phyloP scores from a whole-genome alignment of 345 rosid species.

The Syzygium jambos region DNA sequence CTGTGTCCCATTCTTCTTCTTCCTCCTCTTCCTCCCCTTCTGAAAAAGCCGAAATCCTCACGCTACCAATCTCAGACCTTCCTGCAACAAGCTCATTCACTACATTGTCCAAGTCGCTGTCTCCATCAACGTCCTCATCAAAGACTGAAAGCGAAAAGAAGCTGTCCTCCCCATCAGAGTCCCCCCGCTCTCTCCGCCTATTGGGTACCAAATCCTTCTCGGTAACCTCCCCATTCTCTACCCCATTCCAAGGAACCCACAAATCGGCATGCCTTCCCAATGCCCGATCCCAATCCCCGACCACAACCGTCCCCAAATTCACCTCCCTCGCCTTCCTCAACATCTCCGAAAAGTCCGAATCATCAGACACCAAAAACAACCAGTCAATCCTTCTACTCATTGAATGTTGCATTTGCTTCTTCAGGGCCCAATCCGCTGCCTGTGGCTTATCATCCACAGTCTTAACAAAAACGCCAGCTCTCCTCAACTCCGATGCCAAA shows the following conservation, averaged over 20 bases:
- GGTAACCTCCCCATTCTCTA: slow-evolving; percentile 63
- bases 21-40: slow-evolving; percentile 51
- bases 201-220: slow-evolving; percentile 67
- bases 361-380: slow-evolving; percentile 82
- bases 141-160: slow-evolving; percentile 37
- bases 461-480: slow-evolving; percentile 79
- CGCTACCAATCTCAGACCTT: slow-evolving; percentile 36
- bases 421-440: slow-evolving; percentile 96
- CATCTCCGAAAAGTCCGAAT: slow-evolving; percentile 69
- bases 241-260: slow-evolving; percentile 88
- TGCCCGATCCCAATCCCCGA: slow-evolving; percentile 61
- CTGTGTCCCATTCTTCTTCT: slow-evolving; percentile 22
- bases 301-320: slow-evolving; percentile 71
- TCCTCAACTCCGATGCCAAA: slow-evolving; percentile 55
- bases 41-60: slow-evolving; percentile 49
- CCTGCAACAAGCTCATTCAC: slow-evolving; percentile 34
- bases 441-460: slow-evolving; percentile 92
- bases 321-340: slow-evolving; percentile 73
- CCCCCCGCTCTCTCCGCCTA: slow-evolving; percentile 25
- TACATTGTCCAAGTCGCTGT: slow-evolving; percentile 25
- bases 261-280: slow-evolving; percentile 71
- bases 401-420: slow-evolving; percentile 85
- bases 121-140: slow-evolving; percentile 19
- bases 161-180: slow-evolving; percentile 17
- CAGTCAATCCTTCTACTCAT: slow-evolving; percentile 86